These are phyloP conservation scores for Podospora pseudoanserina DNA, from an alignment of 495 filamentous ascomycete genomes.

Conservation along the genomic window DNA sequence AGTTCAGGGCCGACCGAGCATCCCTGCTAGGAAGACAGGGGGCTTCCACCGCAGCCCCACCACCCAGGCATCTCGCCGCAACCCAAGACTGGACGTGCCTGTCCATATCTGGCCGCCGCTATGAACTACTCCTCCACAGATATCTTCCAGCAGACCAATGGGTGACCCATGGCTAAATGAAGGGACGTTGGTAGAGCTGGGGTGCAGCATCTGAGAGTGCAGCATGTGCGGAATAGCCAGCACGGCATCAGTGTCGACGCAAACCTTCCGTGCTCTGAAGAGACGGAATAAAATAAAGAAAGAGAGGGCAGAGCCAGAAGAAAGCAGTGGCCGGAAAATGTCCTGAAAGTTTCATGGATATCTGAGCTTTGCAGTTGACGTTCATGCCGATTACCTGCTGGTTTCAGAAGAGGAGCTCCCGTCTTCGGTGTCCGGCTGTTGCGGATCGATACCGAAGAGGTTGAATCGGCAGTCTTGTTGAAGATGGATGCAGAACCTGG, in stretches of 20 bases:
- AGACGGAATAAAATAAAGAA: slow-evolving; percentile 6
- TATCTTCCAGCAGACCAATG: slow-evolving; percentile 24
- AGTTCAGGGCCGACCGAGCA: slow-evolving; percentile 17
- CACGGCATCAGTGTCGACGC: slow-evolving; percentile 13
- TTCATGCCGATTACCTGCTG: slow-evolving; percentile 2
- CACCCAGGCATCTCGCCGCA: slow-evolving; percentile 23
- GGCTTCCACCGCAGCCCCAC: slow-evolving; percentile 25
- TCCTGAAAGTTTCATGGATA: slow-evolving; percentile 7
- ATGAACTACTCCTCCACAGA: slow-evolving; percentile 21
- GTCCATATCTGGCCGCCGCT: slow-evolving; percentile 26
- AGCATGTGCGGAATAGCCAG: slow-evolving; percentile 17
- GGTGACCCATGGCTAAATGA: slow-evolving; percentile 28
- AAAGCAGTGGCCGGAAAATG: too few species aligned
- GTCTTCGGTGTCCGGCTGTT: background rate
- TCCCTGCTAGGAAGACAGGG: slow-evolving; percentile 21
- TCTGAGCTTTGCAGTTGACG: background rate
- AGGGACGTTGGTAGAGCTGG: slow-evolving; percentile 27
- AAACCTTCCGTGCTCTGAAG: slow-evolving; percentile 14
- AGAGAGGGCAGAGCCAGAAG: too few species aligned
- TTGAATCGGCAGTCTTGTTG: slow-evolving; percentile 5
- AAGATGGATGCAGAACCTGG: slow-evolving; percentile 6
- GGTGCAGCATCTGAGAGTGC: slow-evolving; percentile 23
- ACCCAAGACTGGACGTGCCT: slow-evolving; percentile 13
- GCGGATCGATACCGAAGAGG: background rate
- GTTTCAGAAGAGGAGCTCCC: background rate